Percentiles rank a stretch among this genome's conserved stretches.
Conservation (phyloP, 2,329 filamentous ascomycete genomes). For the Botrytis fabae region DNA sequence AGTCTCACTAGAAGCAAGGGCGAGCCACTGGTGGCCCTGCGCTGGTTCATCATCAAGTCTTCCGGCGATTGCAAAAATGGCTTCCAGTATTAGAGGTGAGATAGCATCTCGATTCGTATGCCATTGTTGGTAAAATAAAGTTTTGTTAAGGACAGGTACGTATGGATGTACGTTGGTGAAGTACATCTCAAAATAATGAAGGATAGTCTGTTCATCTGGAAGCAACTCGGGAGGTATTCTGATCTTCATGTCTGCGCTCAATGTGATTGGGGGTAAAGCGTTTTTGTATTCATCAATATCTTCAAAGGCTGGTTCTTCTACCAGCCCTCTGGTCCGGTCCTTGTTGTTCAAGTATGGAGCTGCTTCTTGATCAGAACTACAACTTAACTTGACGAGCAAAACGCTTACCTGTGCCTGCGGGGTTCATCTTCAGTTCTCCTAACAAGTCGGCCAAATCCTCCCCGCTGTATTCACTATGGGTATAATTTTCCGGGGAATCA, state of each 20-base stretch:
- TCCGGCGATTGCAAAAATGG: constrained; percentile 86
- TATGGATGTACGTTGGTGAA: constrained; percentile 92
- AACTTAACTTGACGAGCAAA: not conserved
- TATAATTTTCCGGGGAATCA: constrained; percentile 53
- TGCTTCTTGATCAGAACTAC: constrained; percentile 41
- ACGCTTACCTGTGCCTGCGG: constrained; percentile 75
- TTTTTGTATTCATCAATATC: constrained; percentile 73
- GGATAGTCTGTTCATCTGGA: constrained; percentile 79
- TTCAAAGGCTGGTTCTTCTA: constrained; percentile 65
- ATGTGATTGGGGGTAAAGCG: constrained; percentile 65
- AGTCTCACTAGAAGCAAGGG: constrained; percentile 72
- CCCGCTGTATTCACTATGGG: constrained; percentile 60
- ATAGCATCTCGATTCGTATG: constrained; percentile 77
- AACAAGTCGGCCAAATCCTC: constrained; percentile 77
- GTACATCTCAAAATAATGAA: constrained; percentile 87
- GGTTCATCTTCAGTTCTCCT: constrained; percentile 83
- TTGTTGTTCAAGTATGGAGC: constrained; percentile 82
- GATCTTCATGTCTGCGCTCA: constrained; percentile 71
- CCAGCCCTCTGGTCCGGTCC: constrained; percentile 46
- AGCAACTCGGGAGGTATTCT: constrained; percentile 91
- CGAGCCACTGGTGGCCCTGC: constrained; percentile 89
- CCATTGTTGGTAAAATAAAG: constrained; percentile 87
- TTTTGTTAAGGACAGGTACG: constrained; percentile 82
- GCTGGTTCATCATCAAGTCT: constrained; percentile 79
- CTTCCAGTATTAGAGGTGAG: constrained; percentile 85